Base-by-base conservation (phyloP, 75 land plant species). In the Pinus tabuliformis region DNA sequence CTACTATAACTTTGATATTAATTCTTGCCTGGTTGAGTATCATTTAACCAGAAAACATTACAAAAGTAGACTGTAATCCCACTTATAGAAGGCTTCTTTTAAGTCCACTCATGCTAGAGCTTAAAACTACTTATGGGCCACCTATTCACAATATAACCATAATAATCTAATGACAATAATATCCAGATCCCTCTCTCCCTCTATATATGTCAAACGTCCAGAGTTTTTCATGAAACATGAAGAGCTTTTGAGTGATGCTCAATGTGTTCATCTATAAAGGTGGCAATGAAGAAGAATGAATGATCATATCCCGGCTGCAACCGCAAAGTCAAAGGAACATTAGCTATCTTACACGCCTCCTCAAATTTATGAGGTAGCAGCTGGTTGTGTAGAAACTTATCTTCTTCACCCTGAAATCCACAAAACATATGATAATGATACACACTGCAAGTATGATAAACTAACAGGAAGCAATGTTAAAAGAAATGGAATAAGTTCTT, bases 271-370 rank as follows among this genome's bases (percentile, higher is more conserved):
- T 92, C 95, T 8, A 97, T 87, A 79, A 97, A 97, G 65, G 92
- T 82, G 11, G 99, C 84, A 81, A 97, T 92, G 82, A 97, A 97
- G 80, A 70, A 92, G 81, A 85, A 97, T 2, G 99, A 97, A 79
- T 97, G 99, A 70, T 97, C 98, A 82, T 97, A 97, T 39, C 95
- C 99, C 64, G 90, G 88, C 66, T 96, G 98, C 78, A 97, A 60
- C 49, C 99, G 81, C 62, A 97, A 68, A 8, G 76, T 80, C 42
- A 92, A 63, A 7, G 99, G 94, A 77, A 76, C 85, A 70, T 79
- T 78, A 3, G 52, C 83, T 20, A 63, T 80, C 75, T 85, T 88
- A 78, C 94, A 91, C n/a, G 97, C 99, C 74, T 91, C 92, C 78
- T 85, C 89, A 81, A 97, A 89, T 80, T 89, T 91, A 73, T 88